A percentile compares a stretch with the other conserved stretches of the same genome.
Conservation (phyloP, 2,329 filamentous ascomycete genomes). For the Scortechinia acanthostroma region DNA sequence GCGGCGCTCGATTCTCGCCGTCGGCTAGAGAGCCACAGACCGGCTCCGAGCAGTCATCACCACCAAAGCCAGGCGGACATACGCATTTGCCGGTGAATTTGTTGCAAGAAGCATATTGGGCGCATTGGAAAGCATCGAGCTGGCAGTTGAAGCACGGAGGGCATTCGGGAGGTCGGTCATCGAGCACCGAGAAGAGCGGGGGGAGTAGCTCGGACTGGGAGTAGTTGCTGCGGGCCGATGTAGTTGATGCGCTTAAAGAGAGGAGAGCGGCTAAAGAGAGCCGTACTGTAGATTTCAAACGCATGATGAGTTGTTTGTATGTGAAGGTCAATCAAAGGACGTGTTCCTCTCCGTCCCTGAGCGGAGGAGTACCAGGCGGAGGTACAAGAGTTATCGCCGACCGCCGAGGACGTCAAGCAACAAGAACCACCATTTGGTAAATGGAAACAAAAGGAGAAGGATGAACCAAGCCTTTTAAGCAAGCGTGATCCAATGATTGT, state of each 20-base stretch:
- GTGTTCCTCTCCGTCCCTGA: too few species aligned
- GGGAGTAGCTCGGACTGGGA: background rate
- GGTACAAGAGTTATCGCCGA: too few species aligned
- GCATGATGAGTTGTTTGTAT: too few species aligned
- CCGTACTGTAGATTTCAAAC: background rate
- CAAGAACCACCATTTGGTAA: too few species aligned
- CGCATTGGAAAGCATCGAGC: constrained; percentile 81
- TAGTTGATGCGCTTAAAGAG: background rate
- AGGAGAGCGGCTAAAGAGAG: background rate
- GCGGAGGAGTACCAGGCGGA: too few species aligned
- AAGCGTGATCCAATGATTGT: too few species aligned
- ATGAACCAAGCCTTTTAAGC: too few species aligned
- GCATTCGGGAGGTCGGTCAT: constrained; percentile 4
- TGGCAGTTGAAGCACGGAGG: constrained; percentile 87
- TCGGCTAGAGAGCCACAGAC: constrained; percentile 83
- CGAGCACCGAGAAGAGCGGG: background rate
- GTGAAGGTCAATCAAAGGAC: too few species aligned
- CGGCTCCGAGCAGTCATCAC: constrained; percentile 86
- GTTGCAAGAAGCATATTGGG: constrained; percentile 85
- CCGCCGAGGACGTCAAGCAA: too few species aligned
- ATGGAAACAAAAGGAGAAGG: too few species aligned
- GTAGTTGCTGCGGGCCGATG: background rate
- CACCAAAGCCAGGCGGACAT: constrained; percentile 86
- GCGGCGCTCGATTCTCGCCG: constrained; percentile 70
- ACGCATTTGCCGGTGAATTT: constrained; percentile 85